phyloP scores from a whole-genome alignment of 805 yeast genomes.

The Kuraishia molischiana region DNA sequence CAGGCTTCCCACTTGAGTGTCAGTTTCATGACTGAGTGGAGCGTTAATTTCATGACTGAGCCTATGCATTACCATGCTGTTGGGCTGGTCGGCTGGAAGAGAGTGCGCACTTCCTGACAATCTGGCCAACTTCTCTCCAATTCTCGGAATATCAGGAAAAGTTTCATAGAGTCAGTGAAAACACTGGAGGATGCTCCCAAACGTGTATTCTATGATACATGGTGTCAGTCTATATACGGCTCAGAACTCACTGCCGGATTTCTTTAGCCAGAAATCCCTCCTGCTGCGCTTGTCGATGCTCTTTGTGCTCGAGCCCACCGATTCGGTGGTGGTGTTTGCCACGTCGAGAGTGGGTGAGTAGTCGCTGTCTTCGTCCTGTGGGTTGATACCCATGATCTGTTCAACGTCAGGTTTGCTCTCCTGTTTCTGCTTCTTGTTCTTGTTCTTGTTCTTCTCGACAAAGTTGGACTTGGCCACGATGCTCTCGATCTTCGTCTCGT shows the following conservation, averaged over 20 bases:
- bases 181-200: no score
- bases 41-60: no score
- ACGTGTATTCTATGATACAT: no score
- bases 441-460: slow-evolving; percentile 2
- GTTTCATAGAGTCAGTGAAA: no score
- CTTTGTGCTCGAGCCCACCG: slow-evolving; percentile 2
- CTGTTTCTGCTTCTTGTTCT: slow-evolving; percentile 1
- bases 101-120: no score
- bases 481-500: slow-evolving; percentile 7
- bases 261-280: slow-evolving; percentile 29
- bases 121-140: no score
- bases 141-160: no score
- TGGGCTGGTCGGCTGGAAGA: no score
- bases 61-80: no score
- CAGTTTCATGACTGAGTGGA: no score
- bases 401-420: slow-evolving; percentile 10
- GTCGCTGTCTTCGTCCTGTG: slow-evolving; percentile 9
- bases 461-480: slow-evolving; percentile 1
- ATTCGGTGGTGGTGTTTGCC: background rate
- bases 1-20: no score
- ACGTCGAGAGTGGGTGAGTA: slow-evolving; percentile 7
- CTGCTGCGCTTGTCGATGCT: slow-evolving; percentile 9
- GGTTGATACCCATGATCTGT: slow-evolving; percentile 14
- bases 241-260: slow-evolving; percentile 16
- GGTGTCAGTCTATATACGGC: background rate